phyloP scores from a whole-genome alignment of 169 alveolate species.

The Perkinsus olseni region DNA sequence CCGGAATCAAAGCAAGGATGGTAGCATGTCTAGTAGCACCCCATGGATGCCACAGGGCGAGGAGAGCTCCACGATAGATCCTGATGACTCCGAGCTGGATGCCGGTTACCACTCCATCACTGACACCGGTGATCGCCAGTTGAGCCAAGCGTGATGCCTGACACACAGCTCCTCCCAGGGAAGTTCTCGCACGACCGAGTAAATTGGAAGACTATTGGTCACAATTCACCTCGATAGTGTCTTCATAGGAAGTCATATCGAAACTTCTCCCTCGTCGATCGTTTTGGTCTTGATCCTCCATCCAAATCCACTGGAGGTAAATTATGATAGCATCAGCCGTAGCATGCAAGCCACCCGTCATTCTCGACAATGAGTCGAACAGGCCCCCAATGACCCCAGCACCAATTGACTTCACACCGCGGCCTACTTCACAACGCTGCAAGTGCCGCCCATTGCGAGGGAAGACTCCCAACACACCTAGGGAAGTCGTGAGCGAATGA shows the following conservation, averaged over 20 bases:
- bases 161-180: too few species aligned
- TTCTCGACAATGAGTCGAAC: constrained; percentile 49
- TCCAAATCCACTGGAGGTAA: neutral
- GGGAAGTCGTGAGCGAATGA: constrained; percentile 57
- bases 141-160: neutral
- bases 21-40: neutral
- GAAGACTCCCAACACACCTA: constrained; percentile 42
- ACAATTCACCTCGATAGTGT: neutral
- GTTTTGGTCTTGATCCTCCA: neutral
- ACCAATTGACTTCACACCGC: constrained; percentile 50
- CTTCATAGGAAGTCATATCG: neutral
- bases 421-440: constrained; percentile 50
- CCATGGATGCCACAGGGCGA: neutral
- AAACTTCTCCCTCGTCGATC: neutral
- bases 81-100: neutral
- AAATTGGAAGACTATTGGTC: too few species aligned
- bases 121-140: neutral
- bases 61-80: neutral
- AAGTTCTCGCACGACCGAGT: too few species aligned
- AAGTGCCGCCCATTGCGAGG: too few species aligned
- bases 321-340: neutral
- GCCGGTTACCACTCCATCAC: neutral
- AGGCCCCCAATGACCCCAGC: constrained; percentile 54
- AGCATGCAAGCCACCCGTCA: constrained; percentile 49
- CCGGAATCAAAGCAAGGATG: neutral